phyloP scores from a whole-genome alignment of 345 rosid genomes.

The Lumnitzera littorea region DNA sequence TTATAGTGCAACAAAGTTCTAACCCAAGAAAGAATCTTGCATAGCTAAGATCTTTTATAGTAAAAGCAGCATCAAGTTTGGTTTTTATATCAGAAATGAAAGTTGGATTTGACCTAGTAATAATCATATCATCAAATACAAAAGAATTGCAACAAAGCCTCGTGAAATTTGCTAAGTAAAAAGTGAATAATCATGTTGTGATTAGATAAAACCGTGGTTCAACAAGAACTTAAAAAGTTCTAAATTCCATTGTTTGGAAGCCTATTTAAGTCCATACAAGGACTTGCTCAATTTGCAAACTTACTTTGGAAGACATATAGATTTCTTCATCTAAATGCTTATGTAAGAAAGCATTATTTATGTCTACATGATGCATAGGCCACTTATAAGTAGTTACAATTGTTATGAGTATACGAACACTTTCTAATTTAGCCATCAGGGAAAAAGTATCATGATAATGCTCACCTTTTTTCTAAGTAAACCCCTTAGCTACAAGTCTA shows the following conservation, averaged over 20 bases:
- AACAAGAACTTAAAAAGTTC: too few relatives aligned
- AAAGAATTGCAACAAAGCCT: too few relatives aligned
- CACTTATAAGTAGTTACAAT: not conserved
- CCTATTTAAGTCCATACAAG: not conserved
- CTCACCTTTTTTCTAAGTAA: not conserved
- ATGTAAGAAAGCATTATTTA: not conserved
- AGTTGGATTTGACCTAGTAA: too few relatives aligned
- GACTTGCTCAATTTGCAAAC: not conserved
- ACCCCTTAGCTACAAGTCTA: not conserved
- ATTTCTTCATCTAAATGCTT: not conserved
- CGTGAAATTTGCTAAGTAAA: too few relatives aligned
- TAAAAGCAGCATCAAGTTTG: too few relatives aligned
- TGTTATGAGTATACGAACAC: not conserved
- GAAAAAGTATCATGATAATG: not conserved
- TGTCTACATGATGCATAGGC: not conserved
- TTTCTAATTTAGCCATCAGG: not conserved
- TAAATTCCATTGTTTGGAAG: not conserved
- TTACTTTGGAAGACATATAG: not conserved
- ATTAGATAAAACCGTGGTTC: too few relatives aligned
- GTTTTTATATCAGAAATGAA: too few relatives aligned
- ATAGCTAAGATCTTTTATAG: too few relatives aligned
- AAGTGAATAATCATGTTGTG: too few relatives aligned
- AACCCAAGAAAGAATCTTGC: too few relatives aligned
- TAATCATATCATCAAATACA: too few relatives aligned
- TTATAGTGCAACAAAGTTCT: too few relatives aligned